Base-by-base conservation (phyloP, 306 rosid species). In the Castanea mollissima region DNA sequence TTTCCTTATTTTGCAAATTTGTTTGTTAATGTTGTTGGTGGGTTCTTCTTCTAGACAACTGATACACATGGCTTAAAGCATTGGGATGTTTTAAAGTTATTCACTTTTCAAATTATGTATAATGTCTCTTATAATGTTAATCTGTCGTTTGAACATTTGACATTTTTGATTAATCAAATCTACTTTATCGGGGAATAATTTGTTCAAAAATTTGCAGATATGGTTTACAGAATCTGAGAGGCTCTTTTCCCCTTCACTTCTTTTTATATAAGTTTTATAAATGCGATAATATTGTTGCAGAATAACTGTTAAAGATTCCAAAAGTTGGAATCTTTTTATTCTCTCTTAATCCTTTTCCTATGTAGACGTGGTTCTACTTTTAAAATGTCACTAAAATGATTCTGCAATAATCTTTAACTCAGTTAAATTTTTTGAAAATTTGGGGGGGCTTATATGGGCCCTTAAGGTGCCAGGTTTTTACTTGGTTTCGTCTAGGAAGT, bases 231-330 rank as follows among this genome's bases (percentile, higher is more conserved):
- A 57, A 73, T 77, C 73, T 55, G 56, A 59, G 23, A 32, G 59
- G 80, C 51, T 78, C 77, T 57, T 78, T 71, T 74, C 69, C 10
- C 49, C 52, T 78, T 74, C 70, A 31, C 41, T 74, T 49, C 55
- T 52, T 8, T 68, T 67, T 19, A 59, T 71, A 49, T n/a, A 46
- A 4, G 13, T 58, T 15, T 35, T 8, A 8, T 6, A 27, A 74
- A 51, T 74, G 46, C 6, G 6, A 20, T 60, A 70, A 38, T 35
- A 70, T 57, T 74, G 70, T 52, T 55, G 16, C 56, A 10, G 23
- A 8, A 34, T 38, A 73, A 51, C 14, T 59, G 75, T 72, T 55
- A 41, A n/a, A 23, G 51, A 73, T 74, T 78, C 73, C 35, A 58
- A 5, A 59, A 65, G 31, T n/a, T 52, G 51, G 71, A 74, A 69